Evolutionary conservation across 345 rosid genomes (phyloP).

Genomic region (Melaleuca quinquenervia): DNA sequence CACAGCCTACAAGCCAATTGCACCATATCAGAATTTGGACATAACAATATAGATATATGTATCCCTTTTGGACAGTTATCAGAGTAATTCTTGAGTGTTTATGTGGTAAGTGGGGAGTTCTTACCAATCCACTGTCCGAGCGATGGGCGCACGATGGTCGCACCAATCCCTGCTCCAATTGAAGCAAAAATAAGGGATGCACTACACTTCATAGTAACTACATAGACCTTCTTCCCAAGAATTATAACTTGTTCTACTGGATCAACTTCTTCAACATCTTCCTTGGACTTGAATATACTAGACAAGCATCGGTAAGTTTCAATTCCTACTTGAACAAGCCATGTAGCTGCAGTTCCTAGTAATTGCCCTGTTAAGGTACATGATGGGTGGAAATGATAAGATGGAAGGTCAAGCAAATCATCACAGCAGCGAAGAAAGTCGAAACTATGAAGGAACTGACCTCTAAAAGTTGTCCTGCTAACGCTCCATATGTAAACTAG

Average conservation of each 20-base stretch:
- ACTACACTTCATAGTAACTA: constrained; percentile 58
- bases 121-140: constrained; percentile 95
- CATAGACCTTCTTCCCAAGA: constrained; percentile 66
- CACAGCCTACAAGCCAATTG: constrained; percentile 46
- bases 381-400: not conserved
- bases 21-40: not conserved
- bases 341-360: constrained; percentile 75
- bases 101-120: not conserved
- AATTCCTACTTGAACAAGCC: constrained; percentile 85
- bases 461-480: constrained; percentile 84
- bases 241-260: constrained; percentile 36
- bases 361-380: constrained; percentile 49
- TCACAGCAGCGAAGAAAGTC: not conserved
- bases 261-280: constrained; percentile 24
- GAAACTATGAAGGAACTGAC: constrained; percentile 12
- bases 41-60: not conserved
- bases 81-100: no score
- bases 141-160: constrained; percentile 63
- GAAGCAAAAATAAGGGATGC: constrained; percentile 83
- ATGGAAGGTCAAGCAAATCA: not conserved
- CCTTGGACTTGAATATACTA: constrained; percentile 16
- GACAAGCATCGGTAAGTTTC: constrained; percentile 52
- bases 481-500: constrained; percentile 54
- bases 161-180: constrained; percentile 85
- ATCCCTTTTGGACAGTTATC: not conserved